These are phyloP conservation scores for Diaporthe humulicola DNA, from an alignment of 2,329 filamentous ascomycete genomes.

Conservation along the genomic window DNA sequence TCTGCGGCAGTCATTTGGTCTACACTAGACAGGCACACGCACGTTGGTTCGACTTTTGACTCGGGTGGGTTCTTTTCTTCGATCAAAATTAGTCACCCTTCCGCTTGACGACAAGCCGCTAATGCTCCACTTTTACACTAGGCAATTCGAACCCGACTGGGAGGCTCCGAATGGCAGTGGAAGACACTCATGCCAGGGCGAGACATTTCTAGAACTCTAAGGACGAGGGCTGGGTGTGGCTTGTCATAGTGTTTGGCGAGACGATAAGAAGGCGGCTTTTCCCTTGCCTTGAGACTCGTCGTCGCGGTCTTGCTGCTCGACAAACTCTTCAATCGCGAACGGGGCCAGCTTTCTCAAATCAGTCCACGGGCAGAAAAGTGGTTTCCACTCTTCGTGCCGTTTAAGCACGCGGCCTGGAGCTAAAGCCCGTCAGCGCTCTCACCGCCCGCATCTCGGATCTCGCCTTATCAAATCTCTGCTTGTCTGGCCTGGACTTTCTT, in stretches of 20 bases:
- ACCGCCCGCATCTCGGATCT: constrained; percentile 33
- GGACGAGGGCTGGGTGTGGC: not conserved
- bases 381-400: constrained; percentile 36
- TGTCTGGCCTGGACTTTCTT: not conserved
- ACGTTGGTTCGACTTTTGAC: not conserved
- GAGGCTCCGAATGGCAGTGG: not conserved
- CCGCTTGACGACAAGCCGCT: constrained; percentile 13
- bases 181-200: not conserved
- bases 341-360: not conserved
- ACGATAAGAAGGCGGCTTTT: constrained; percentile 1
- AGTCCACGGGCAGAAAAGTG: constrained; percentile 32
- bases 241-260: not conserved
- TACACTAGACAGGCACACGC: not conserved
- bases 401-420: constrained; percentile 9
- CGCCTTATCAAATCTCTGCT: constrained; percentile 18
- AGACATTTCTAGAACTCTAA: constrained; percentile 20
- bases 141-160: not conserved
- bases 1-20: not conserved
- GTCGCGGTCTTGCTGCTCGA: not conserved
- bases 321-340: not conserved
- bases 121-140: constrained; percentile 19
- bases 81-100: constrained; percentile 19
- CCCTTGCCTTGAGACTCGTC: not conserved
- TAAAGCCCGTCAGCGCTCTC: constrained; percentile 29
- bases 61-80: constrained; percentile 21